phyloP scores from a whole-genome alignment of 805 yeast species.

The Saturnispora sekii region DNA sequence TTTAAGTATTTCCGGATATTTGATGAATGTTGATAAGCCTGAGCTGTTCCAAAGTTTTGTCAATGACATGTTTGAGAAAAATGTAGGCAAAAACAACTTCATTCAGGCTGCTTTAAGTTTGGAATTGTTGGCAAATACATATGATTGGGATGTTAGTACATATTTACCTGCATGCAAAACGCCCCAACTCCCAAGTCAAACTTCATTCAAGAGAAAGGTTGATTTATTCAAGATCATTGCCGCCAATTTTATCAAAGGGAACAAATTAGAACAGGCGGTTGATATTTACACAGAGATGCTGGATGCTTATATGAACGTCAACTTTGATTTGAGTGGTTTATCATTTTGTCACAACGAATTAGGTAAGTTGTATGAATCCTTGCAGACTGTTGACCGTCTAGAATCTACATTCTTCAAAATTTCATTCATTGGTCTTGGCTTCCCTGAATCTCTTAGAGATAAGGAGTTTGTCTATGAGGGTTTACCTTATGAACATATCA shows the following conservation, averaged over 20 bases:
- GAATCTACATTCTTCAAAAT: conserved; percentile 75
- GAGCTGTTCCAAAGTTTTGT: conserved; percentile 74
- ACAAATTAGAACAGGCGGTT: conserved; percentile 70
- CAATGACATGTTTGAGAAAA: conserved; percentile 60
- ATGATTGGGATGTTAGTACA: conserved; percentile 58
- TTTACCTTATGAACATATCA: conserved; percentile 75
- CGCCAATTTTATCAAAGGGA: conserved; percentile 56
- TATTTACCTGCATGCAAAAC: conserved; percentile 45
- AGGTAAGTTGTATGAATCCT: conserved; percentile 54
- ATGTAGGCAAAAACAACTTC: conserved; percentile 47
- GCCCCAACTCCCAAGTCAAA: conserved; percentile 72
- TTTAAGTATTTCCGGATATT: conserved; percentile 63
- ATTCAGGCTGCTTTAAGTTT: conserved; percentile 80
- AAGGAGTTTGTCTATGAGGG: conserved; percentile 80
- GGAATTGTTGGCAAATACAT: conserved; percentile 68
- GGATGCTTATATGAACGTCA: conserved; percentile 59
- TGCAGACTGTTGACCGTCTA: conserved; percentile 61
- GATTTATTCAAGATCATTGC: conserved; percentile 62
- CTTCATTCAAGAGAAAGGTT: conserved; percentile 75
- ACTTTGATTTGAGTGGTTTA: conserved; percentile 69
- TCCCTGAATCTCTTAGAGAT: conserved; percentile 68
- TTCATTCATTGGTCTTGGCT: conserved; percentile 73
- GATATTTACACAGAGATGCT: conserved; percentile 69
- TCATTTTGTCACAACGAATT: conserved; percentile 61
- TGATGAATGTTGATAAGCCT: conserved; percentile 69